Percentiles rank a stretch among this genome's conserved stretches.
Evolutionary conservation across 768 basidiomycete species (phyloP).

Genomic region (Serendipita sp.): DNA sequence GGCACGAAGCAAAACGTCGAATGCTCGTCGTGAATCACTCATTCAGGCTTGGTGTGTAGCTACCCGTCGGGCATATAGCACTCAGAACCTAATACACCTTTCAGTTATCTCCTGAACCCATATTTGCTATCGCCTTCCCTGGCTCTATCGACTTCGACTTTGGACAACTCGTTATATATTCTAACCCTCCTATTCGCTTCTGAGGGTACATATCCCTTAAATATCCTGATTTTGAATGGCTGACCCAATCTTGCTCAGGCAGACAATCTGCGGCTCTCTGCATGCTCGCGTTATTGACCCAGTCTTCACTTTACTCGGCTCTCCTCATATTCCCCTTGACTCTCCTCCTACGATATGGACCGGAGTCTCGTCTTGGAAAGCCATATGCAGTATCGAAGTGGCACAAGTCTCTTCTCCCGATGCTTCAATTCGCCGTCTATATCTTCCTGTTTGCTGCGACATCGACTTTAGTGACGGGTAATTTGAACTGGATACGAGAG

Average conservation of each 20-base stretch:
- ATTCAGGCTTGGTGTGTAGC: constrained; percentile 51
- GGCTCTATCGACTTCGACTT: constrained; percentile 63
- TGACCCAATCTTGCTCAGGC: constrained; percentile 27
- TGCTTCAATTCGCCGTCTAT: constrained; percentile 39
- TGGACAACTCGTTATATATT: constrained; percentile 64
- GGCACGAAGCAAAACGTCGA: constrained; percentile 35
- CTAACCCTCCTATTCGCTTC: constrained; percentile 54
- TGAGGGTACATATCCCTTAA: constrained; percentile 30
- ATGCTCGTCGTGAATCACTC: constrained; percentile 38
- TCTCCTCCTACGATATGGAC: constrained; percentile 44
- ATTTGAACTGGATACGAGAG: constrained; percentile 51
- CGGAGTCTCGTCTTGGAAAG: constrained; percentile 52
- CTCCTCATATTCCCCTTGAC: constrained; percentile 52
- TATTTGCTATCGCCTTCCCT: constrained; percentile 69
- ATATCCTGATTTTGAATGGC: not conserved
- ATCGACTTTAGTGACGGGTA: constrained; percentile 43
- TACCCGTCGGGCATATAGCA: not conserved
- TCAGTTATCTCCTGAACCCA: constrained; percentile 79
- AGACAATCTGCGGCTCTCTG: constrained; percentile 42
- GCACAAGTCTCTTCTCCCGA: constrained; percentile 20
- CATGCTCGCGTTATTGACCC: constrained; percentile 52
- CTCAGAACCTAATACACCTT: constrained; percentile 8
- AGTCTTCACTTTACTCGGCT: constrained; percentile 55
- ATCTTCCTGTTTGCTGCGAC: constrained; percentile 31
- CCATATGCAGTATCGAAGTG: constrained; percentile 25